Evolutionary conservation across 495 filamentous ascomycete species (phyloP), one percentile per base, ranked within the genome.

Genomic region (Hamigera avellanea): DNA sequence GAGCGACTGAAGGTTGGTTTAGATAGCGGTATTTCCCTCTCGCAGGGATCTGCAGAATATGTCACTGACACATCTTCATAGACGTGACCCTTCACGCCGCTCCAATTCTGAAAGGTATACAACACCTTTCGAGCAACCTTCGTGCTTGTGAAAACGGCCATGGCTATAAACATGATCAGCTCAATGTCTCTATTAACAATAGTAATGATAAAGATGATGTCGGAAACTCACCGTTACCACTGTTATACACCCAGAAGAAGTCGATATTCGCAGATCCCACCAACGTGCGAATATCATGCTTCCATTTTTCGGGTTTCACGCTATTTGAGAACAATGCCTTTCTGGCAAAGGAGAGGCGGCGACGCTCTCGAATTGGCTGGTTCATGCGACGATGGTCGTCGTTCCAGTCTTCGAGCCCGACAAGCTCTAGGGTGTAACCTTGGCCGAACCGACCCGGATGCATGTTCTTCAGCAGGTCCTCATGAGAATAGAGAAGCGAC

Each of bases 21-120:
- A n/a, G 36, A 37, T 34, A 61, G 36, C 14, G 39, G 40, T 19
- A 61, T 29, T 32, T 57, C 50, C 41, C 55, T 57, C 40, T 61
- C 57, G 35, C 57, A 61, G 4, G 57, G 57, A 32, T 61, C 57
- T 30, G 52, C 48, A 15, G 57, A 58, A 32, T 46, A 61, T 13
- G 57, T 50, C 35, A 58, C 54, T 6, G 43, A 50, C 23, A 61
- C 48, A 18, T 44, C 54, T 26, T 37, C 36, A 35, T 61, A 61
- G 30, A 43, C 41, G 26, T 45, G 47, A 14, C 44, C 47, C 14
- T 32, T n/a, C n/a, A 3, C 45, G 9, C 40, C 33, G 21, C 45
- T 50, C 49, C 52, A 56, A 25, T 30, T 40, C 14, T 46, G 41
- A 40, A 57, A 56, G 9, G 41, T 32, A 14, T 57, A 46, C 37